Conservation (phyloP, 768 basidiomycete species). For the Boletus sp. region DNA sequence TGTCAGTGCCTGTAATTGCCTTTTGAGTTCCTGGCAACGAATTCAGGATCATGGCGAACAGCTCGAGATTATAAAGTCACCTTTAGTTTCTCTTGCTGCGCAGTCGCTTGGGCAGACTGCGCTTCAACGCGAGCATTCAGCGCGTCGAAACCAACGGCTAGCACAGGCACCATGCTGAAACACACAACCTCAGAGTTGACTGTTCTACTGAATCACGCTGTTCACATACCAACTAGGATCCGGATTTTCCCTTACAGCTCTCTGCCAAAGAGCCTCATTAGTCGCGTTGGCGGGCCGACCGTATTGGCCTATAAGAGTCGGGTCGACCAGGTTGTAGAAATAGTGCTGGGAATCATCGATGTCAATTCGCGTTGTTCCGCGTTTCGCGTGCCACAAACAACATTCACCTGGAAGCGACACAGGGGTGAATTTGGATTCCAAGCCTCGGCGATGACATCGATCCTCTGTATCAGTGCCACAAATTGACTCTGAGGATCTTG, state of each 20-base stretch:
- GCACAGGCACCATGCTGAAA: constrained; percentile 68
- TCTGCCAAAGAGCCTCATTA: constrained; percentile 73
- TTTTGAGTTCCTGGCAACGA: constrained; percentile 54
- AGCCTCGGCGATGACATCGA: constrained; percentile 61
- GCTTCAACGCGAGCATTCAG: constrained; percentile 75
- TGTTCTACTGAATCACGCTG: not conserved
- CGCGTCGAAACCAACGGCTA: constrained; percentile 81
- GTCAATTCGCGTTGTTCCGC: not conserved
- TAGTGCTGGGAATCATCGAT: constrained; percentile 47
- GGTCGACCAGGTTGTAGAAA: constrained; percentile 84
- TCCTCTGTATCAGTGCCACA: constrained; percentile 48
- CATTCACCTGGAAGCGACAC: constrained; percentile 74
- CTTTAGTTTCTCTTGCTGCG: constrained; percentile 65
- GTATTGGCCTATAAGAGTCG: constrained; percentile 59
- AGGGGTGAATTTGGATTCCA: constrained; percentile 68
- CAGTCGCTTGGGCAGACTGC: constrained; percentile 61
- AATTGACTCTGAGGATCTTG: constrained; percentile 63
- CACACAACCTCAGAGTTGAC: not conserved
- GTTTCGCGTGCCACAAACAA: not conserved
- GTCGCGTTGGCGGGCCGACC: constrained; percentile 69
- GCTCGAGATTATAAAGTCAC: constrained; percentile 26
- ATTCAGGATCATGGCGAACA: constrained; percentile 3
- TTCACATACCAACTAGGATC: constrained; percentile 63
- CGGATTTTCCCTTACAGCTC: constrained; percentile 77
- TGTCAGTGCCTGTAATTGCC: constrained; percentile 56